phyloP scores from a whole-genome alignment of 2,329 filamentous ascomycete species.

The Tothia fuscella region DNA sequence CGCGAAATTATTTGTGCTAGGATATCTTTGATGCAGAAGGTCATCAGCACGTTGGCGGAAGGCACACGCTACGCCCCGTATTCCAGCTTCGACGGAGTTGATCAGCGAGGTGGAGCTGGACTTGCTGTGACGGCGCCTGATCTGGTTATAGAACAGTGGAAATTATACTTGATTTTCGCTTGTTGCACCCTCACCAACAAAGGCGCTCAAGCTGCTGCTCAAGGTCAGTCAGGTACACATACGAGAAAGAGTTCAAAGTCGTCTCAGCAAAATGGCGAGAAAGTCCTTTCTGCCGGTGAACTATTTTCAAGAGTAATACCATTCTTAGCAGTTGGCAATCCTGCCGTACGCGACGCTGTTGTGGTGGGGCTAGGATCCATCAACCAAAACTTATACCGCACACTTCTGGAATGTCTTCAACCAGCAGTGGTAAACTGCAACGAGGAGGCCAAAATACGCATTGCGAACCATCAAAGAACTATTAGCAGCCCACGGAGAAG shows the following conservation, averaged over 20 bases:
- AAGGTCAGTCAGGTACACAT: slow-evolving; percentile 53
- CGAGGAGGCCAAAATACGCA: slow-evolving; percentile 72
- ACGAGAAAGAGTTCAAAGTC: slow-evolving; percentile 69
- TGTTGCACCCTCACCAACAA: slow-evolving; percentile 88
- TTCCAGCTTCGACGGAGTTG: slow-evolving; percentile 50
- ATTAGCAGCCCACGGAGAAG: slow-evolving; percentile 74
- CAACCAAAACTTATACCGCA: slow-evolving; percentile 86
- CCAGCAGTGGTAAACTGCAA: slow-evolving; percentile 76
- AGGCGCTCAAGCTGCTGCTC: slow-evolving; percentile 49
- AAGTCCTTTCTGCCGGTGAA: slow-evolving; percentile 76
- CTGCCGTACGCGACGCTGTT: slow-evolving; percentile 76
- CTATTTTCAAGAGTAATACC: slow-evolving; percentile 89
- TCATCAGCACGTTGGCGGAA: slow-evolving; percentile 69
- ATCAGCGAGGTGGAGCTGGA: slow-evolving; percentile 45
- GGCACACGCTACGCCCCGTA: slow-evolving; percentile 37
- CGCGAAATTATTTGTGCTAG: slow-evolving; percentile 87
- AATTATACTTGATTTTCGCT: slow-evolving; percentile 90
- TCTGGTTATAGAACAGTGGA: slow-evolving; percentile 93
- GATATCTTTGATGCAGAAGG: slow-evolving; percentile 83
- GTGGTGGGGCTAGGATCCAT: slow-evolving; percentile 89
- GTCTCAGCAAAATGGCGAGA: slow-evolving; percentile 53
- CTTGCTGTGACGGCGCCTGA: slow-evolving; percentile 61
- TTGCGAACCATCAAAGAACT: slow-evolving; percentile 65
- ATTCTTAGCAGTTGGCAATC: slow-evolving; percentile 66
- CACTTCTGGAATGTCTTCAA: slow-evolving; percentile 79